phyloP scores from a whole-genome alignment of 352 stramenopile species.

The Pythium aquatile region DNA sequence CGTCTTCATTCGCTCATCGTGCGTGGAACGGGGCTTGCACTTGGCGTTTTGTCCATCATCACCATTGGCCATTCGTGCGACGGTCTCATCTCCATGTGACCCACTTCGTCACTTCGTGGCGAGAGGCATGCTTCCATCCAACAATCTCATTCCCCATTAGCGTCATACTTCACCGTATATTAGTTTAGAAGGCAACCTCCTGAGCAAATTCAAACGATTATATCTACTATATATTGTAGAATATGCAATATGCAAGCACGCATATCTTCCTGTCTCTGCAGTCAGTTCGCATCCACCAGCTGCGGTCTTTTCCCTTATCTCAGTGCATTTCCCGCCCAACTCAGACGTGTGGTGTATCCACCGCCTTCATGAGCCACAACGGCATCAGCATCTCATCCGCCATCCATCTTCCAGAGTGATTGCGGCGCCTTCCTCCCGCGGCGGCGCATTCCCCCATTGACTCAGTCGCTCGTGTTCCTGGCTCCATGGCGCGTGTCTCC shows the following conservation, averaged over 20 bases:
- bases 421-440: not conserved
- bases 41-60: not conserved
- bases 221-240: not conserved
- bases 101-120: conserved; percentile 5
- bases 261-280: not conserved
- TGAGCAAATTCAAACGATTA: too few species aligned
- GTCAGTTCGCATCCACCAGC: conserved; percentile 5
- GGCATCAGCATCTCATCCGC: conserved; percentile 5
- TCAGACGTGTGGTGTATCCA: conserved; percentile 5
- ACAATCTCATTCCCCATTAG: not conserved
- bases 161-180: not conserved
- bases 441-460: not conserved
- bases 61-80: conserved; percentile 1
- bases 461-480: not conserved
- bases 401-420: conserved; percentile 3
- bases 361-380: not conserved
- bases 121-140: not conserved
- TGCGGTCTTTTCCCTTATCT: not conserved
- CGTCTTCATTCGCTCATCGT: not conserved
- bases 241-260: not conserved
- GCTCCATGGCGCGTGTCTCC: conserved; percentile 12
- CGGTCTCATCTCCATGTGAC: conserved; percentile 3
- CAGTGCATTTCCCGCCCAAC: conserved; percentile 2
- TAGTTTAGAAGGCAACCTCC: not conserved
- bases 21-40: not conserved